Conservation (phyloP, 352 stramenopile genomes). For the Phytophthora crassamura region DNA sequence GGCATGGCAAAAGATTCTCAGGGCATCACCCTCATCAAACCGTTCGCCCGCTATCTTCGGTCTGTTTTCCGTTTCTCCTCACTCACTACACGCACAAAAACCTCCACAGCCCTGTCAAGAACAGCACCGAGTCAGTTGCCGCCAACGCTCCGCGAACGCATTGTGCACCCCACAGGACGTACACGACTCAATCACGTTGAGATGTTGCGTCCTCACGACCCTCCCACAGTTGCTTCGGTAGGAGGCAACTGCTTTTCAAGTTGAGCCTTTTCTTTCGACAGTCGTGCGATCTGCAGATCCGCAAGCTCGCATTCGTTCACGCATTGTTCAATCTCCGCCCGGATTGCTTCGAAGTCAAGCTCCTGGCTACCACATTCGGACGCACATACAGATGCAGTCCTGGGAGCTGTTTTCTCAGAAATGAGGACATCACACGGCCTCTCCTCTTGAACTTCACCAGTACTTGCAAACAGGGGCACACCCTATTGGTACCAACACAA, state of each 20-base stretch:
- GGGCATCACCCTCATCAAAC: conserved; percentile 12
- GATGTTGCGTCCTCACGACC: conserved; percentile 12
- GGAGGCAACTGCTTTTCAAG: conserved; percentile 32
- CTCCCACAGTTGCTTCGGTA: conserved; percentile 13
- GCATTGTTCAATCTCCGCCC: conserved; percentile 39
- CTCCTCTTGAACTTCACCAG: not conserved
- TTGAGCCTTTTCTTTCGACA: conserved; percentile 40
- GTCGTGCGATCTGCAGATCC: conserved; percentile 29
- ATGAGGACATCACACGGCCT: not conserved
- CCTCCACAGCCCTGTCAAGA: conserved; percentile 16
- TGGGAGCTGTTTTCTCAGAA: conserved; percentile 5
- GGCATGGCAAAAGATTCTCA: conserved; percentile 10
- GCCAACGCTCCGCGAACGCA: conserved; percentile 7
- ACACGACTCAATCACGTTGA: conserved; percentile 13
- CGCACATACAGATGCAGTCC: not conserved
- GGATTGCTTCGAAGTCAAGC: conserved; percentile 36
- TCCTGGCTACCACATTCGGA: not conserved
- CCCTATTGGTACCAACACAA: conserved; percentile 33
- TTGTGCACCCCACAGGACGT: conserved; percentile 12
- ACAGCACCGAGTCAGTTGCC: conserved; percentile 23
- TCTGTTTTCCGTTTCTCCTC: not conserved
- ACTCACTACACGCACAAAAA: conserved; percentile 21
- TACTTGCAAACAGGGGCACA: conserved; percentile 2
- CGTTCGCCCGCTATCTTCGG: not conserved
- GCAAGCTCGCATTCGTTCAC: conserved; percentile 37